Evolutionary conservation across 2,329 filamentous ascomycete species (phyloP).

Genomic region (Blastomyces parvus): DNA sequence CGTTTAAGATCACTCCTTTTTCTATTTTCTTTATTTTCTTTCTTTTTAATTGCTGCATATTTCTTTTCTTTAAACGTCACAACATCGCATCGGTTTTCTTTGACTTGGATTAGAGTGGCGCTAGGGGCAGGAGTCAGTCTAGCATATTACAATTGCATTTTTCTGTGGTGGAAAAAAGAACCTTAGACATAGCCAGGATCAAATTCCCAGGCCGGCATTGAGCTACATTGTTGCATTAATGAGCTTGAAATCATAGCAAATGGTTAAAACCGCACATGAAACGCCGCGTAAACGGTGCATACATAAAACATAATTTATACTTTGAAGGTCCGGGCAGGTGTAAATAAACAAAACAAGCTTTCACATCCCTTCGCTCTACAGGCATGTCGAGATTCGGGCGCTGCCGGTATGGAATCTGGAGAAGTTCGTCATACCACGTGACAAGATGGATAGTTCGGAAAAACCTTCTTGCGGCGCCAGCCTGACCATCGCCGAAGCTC

Average conservation of each 20-base stretch:
- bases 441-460: not conserved
- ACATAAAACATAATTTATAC: not conserved
- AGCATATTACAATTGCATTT: not conserved
- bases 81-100: not conserved
- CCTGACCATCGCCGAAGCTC: not conserved
- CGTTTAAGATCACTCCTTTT: too few species aligned
- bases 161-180: not conserved
- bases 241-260: not conserved
- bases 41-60: not conserved
- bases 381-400: too few species aligned
- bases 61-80: not conserved
- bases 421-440: not conserved
- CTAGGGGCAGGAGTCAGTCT: not conserved
- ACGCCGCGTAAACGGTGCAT: not conserved
- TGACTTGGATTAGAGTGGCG: not conserved
- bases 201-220: not conserved
- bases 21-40: not conserved
- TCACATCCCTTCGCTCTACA: too few species aligned
- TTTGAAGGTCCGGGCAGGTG: not conserved
- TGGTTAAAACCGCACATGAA: not conserved
- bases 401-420: too few species aligned
- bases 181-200: not conserved
- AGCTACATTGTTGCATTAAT: not conserved
- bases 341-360: not conserved
- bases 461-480: constrained; percentile 1